Conservation (phyloP, 169 alveolate genomes). For the Plasmodium gonderi region DNA sequence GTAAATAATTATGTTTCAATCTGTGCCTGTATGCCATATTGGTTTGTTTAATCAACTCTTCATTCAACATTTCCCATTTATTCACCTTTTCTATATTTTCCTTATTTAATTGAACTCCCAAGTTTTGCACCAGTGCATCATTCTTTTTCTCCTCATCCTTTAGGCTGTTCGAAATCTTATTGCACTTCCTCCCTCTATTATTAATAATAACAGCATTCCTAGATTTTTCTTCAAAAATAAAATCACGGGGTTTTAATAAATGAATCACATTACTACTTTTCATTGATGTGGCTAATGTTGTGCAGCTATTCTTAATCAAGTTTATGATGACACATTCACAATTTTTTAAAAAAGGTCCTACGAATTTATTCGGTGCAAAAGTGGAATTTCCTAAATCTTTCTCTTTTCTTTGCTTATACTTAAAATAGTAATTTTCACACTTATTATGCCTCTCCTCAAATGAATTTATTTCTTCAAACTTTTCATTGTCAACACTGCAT, state of each 20-base stretch:
- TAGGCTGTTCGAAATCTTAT: neutral
- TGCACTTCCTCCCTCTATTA: no score
- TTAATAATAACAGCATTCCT: neutral
- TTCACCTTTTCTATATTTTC: conserved; percentile 5
- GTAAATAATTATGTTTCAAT: conserved; percentile 25
- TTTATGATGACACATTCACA: conserved; percentile 56
- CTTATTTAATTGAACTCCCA: neutral
- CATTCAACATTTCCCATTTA: conserved; percentile 19
- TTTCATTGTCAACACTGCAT: neutral
- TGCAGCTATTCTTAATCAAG: conserved; percentile 71
- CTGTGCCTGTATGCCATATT: conserved; percentile 15
- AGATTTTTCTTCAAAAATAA: conserved; percentile 20
- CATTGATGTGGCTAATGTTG: conserved; percentile 63
- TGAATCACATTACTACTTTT: conserved; percentile 56
- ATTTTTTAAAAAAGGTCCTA: conserved; percentile 68
- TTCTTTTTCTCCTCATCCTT: neutral
- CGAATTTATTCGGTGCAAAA: conserved; percentile 53
- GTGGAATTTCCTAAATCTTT: conserved; percentile 12
- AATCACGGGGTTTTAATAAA: conserved; percentile 41
- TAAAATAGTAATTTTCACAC: neutral
- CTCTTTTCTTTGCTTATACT: conserved; percentile 25
- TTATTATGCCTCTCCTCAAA: neutral
- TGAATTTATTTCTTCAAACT: neutral
- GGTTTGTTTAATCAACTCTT: conserved; percentile 47
- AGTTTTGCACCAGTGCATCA: neutral